phyloP scores from a whole-genome alignment of 1,139 yeast genomes.

The Saccharomyces hybrid region DNA sequence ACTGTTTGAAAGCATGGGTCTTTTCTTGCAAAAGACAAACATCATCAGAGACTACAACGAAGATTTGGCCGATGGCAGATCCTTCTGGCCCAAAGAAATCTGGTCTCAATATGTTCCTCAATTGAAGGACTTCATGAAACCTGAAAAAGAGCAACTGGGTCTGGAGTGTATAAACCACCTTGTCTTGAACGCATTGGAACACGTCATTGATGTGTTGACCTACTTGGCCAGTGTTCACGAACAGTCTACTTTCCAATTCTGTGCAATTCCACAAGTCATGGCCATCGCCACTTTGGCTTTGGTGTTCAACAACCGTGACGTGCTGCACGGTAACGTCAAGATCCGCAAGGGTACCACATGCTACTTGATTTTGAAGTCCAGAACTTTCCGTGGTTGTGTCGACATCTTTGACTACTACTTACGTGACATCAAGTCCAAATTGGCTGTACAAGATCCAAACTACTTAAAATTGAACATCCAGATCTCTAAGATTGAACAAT shows the following conservation, averaged over 20 bases:
- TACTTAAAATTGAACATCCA: slow-evolving; percentile 75
- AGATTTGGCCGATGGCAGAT: slow-evolving; percentile 84
- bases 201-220: slow-evolving; percentile 67
- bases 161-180: slow-evolving; percentile 73
- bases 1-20: slow-evolving; percentile 83
- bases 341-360: slow-evolving; percentile 91
- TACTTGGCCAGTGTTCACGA: slow-evolving; percentile 75
- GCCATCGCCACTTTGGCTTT: slow-evolving; percentile 89
- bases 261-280: slow-evolving; percentile 98
- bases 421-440: slow-evolving; percentile 68
- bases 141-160: slow-evolving; percentile 46
- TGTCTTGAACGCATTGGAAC: slow-evolving; percentile 70
- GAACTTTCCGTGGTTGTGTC: slow-evolving; percentile 71
- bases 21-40: slow-evolving; percentile 68
- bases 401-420: slow-evolving; percentile 66
- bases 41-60: slow-evolving; percentile 93
- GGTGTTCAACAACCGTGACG: slow-evolving; percentile 72
- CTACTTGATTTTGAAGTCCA: slow-evolving; percentile 60
- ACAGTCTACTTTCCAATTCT: slow-evolving; percentile 77
- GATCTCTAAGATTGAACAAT: slow-evolving; percentile 83
- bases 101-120: slow-evolving; percentile 76
- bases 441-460: slow-evolving; percentile 77
- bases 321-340: slow-evolving; percentile 68
- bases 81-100: slow-evolving; percentile 93
- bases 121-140: slow-evolving; percentile 50